Percentiles rank a stretch among this genome's conserved stretches.
These are phyloP conservation scores for Mucor lusitanicus DNA, from an alignment of 371 early-diverging fungal species.

Conservation along the genomic window DNA sequence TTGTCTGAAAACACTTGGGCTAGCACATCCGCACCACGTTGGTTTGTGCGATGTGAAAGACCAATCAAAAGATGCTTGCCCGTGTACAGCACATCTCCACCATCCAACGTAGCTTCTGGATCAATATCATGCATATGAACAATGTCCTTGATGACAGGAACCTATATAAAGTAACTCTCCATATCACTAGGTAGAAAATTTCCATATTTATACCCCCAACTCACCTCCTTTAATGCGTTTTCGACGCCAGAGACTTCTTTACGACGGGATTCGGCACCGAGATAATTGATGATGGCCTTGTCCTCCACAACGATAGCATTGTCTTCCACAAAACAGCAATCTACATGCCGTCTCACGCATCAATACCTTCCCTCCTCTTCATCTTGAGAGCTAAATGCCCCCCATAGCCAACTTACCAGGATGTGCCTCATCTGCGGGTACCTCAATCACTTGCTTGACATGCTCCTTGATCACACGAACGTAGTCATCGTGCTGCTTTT, in stretches of 20 bases:
- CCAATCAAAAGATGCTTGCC: constrained; percentile 38
- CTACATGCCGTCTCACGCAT: neutral
- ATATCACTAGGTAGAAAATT: constrained; percentile 15
- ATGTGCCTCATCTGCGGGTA: constrained; percentile 25
- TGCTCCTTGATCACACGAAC: constrained; percentile 17
- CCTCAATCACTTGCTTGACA: constrained; percentile 21
- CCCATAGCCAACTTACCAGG: constrained; percentile 26
- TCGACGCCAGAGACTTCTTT: constrained; percentile 27
- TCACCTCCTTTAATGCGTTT: constrained; percentile 20
- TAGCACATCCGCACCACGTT: constrained; percentile 27
- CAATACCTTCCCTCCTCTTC: no score
- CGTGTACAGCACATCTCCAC: constrained; percentile 38
- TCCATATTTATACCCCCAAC: constrained; percentile 1
- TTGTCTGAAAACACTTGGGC: constrained; percentile 11
- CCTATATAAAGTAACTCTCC: neutral
- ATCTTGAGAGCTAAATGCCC: no score
- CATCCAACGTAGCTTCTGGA: constrained; percentile 33
- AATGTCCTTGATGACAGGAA: constrained; percentile 19
- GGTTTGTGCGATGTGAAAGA: constrained; percentile 36
- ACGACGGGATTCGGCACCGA: constrained; percentile 31
- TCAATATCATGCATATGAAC: constrained; percentile 24
- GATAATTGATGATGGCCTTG: constrained; percentile 25
- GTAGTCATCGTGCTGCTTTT: constrained; percentile 31
- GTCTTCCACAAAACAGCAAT: constrained; percentile 44
- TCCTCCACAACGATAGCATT: constrained; percentile 29